Evolutionary conservation across 202 grass and related monocot species (phyloP), one percentile per base, ranked within the genome.

Genomic region (Saccharum hybrid): DNA sequence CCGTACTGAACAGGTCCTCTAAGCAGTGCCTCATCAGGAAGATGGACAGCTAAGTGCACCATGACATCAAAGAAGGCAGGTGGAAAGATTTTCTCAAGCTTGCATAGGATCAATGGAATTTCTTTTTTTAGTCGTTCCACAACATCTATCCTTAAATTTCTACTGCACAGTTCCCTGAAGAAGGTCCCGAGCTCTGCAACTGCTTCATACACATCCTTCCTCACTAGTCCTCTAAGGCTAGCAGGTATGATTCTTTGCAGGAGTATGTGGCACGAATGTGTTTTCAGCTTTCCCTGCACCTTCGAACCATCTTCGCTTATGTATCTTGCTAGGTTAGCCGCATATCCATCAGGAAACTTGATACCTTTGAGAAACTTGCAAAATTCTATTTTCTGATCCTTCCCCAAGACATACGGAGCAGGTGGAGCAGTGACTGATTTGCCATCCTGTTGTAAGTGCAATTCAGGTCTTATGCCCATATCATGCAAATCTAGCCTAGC

Each of bases 11-110:
- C n/a, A n/a, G n/a, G n/a, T n/a, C n/a, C n/a, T n/a, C n/a, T n/a
- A n/a, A n/a, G n/a, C n/a, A n/a, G n/a, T 11, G 63, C 49, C 36
- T 85, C 64, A 49, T 63, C 42, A 4, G 63, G 68, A 8, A 63
- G 60, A 63, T 63, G 60, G 22, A 28, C 10, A 2, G 22, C 36
- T 46, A 72, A 57, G 41, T 85, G 63, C 22, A 69, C 63, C 76
- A 67, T 80, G 1, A 66, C 40, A 59, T 82, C 45, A 40, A 82
- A 82, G 56, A 82, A 82, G 22, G 16, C 1, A 37, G 28, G 57
- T 0, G 76, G 76, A 38, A 74, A 80, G 0, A 65, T 66, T 26
- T 72, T 65, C 42, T 86, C 68, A 37, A 86, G 48, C 41, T 72
- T 80, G 52, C 76, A 81, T 30, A 86, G 8, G 42, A 77, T 86